Evolutionary conservation across 495 filamentous ascomycete genomes (phyloP).

Genomic region (Apiosordaria backusii): DNA sequence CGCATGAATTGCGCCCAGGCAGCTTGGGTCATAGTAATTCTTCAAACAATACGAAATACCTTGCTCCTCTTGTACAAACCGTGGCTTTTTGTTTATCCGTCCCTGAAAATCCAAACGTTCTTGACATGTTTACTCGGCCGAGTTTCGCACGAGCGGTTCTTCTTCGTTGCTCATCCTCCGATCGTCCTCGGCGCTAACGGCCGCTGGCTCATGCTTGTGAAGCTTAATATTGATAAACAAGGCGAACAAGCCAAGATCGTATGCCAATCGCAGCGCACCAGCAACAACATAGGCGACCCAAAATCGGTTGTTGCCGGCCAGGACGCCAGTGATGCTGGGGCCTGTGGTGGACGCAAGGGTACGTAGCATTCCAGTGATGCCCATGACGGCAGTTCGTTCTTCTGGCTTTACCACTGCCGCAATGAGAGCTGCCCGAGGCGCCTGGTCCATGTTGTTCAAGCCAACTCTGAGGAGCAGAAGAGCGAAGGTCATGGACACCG

Average conservation of each 20-base stretch:
- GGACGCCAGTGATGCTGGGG: constrained; percentile 66
- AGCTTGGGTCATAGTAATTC: background rate
- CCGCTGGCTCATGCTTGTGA: constrained; percentile 35
- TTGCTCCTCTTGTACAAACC: background rate
- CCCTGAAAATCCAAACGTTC: background rate
- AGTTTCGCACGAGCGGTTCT: background rate
- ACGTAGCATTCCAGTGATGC: constrained; percentile 65
- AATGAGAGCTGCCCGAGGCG: constrained; percentile 76
- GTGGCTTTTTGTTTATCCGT: background rate
- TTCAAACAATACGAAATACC: background rate
- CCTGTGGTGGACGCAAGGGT: constrained; percentile 62
- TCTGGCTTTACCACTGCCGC: constrained; percentile 66
- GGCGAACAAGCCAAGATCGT: constrained; percentile 71
- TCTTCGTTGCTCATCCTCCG: background rate
- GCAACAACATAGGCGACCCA: constrained; percentile 74
- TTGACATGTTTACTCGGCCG: background rate
- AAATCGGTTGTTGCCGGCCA: constrained; percentile 60
- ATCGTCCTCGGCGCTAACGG: background rate
- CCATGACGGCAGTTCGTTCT: constrained; percentile 81
- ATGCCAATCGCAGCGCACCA: constrained; percentile 63
- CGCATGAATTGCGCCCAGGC: too few species aligned
- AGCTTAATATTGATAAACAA: constrained; percentile 57
- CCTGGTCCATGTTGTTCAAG: constrained; percentile 70
- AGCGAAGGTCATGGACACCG: constrained; percentile 51
- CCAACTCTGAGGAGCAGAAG: constrained; percentile 64